Percentiles rank a stretch among this genome's conserved stretches.
Conservation (phyloP, 2,329 filamentous ascomycete species). For the Aspergillus pseudonomiae region DNA sequence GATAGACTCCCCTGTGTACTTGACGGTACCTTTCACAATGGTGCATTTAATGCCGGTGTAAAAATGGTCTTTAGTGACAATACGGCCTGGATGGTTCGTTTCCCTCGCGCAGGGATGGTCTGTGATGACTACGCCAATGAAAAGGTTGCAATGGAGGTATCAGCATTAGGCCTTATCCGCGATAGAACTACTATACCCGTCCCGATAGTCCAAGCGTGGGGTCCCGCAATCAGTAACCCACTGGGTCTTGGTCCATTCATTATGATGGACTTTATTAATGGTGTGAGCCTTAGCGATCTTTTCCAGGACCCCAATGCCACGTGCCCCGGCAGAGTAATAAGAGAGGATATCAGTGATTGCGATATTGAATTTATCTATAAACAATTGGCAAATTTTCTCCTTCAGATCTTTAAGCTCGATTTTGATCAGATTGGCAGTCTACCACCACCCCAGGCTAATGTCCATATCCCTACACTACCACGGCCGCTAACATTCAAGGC, state of each 20-base stretch:
- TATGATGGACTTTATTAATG: slow-evolving; percentile 34
- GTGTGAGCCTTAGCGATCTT: slow-evolving; percentile 28
- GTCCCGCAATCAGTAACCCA: slow-evolving; percentile 28
- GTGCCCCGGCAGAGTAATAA: slow-evolving; percentile 46
- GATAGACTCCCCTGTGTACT: too few species aligned
- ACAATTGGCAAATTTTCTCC: slow-evolving; percentile 31
- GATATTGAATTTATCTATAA: slow-evolving; percentile 33
- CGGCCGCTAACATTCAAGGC: slow-evolving; percentile 40
- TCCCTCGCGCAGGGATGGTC: slow-evolving; percentile 21
- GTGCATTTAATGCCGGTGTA: too few species aligned
- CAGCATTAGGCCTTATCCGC: slow-evolving; percentile 29
- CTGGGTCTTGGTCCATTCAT: slow-evolving; percentile 34
- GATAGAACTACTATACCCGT: slow-evolving; percentile 31
- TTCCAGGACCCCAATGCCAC: slow-evolving; percentile 39
- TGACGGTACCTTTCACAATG: too few species aligned
- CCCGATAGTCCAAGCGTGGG: slow-evolving; percentile 31
- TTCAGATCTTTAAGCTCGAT: slow-evolving; percentile 35
- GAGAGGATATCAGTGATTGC: slow-evolving; percentile 29
- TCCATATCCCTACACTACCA: slow-evolving; percentile 14
- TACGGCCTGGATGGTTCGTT: too few species aligned
- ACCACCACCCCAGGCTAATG: slow-evolving; percentile 20
- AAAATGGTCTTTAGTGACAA: too few species aligned
- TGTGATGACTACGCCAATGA: slow-evolving; percentile 30
- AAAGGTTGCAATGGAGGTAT: slow-evolving; percentile 36
- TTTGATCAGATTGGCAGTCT: slow-evolving; percentile 35